phyloP scores from a whole-genome alignment of 2,329 filamentous ascomycete species.

The Aureobasidium mangrovei region DNA sequence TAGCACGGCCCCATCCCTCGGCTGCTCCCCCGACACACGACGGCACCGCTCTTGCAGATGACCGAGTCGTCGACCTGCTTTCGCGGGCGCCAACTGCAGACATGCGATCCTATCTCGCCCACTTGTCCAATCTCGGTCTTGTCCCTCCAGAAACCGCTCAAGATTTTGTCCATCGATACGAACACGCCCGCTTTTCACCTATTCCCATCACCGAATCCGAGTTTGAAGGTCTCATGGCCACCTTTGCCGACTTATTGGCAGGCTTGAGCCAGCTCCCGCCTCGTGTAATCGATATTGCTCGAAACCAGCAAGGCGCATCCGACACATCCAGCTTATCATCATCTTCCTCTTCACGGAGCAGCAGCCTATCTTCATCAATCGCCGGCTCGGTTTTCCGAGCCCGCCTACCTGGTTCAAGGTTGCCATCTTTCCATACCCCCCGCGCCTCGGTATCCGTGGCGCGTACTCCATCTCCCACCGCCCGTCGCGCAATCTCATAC shows the following conservation, averaged over 20 bases:
- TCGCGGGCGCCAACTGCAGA: constrained; percentile 63
- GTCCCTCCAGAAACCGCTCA: constrained; percentile 43
- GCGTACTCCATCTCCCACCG: background rate
- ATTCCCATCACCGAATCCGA: constrained; percentile 56
- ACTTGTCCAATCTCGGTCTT: constrained; percentile 60
- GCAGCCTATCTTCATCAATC: constrained; percentile 10
- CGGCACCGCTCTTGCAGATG: constrained; percentile 45
- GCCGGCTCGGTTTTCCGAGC: constrained; percentile 5
- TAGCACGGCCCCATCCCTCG: constrained; percentile 55
- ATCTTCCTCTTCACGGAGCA: constrained; percentile 4
- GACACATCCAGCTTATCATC: constrained; percentile 1
- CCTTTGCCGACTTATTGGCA: constrained; percentile 73
- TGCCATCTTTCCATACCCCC: constrained; percentile 10
- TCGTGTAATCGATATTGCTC: background rate
- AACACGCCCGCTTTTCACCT: constrained; percentile 74
- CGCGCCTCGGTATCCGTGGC: constrained; percentile 5
- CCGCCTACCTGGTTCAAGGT: background rate
- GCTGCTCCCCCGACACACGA: constrained; percentile 31
- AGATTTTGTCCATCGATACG: constrained; percentile 67
- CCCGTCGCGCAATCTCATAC: background rate
- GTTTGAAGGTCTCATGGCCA: constrained; percentile 72
- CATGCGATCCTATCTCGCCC: constrained; percentile 67
- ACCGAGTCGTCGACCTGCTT: constrained; percentile 60
- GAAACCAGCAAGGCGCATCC: background rate
- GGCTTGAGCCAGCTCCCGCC: constrained; percentile 47